A percentile compares a stretch with the other conserved stretches of the same genome.
These are phyloP conservation scores for Venturia pyrina DNA, from an alignment of 2,329 filamentous ascomycete genomes.

Conservation along the genomic window DNA sequence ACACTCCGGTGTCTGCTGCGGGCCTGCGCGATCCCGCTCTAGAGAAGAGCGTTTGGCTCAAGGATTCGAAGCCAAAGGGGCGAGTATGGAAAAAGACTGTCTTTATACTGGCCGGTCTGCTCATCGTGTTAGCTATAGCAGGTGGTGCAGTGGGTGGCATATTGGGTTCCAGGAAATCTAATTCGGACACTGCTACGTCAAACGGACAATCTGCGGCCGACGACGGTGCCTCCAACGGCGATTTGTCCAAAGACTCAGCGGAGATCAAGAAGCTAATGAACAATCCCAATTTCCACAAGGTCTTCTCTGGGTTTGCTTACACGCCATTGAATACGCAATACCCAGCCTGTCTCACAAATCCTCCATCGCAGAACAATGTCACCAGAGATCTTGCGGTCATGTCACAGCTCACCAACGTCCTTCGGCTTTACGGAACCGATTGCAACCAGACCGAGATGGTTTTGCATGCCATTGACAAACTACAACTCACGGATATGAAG, in stretches of 20 bases:
- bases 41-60: conserved; percentile 40
- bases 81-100: conserved; percentile 51
- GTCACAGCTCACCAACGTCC: conserved; percentile 76
- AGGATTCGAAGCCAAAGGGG: conserved; percentile 37
- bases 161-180: conserved; percentile 42
- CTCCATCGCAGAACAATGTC: conserved; percentile 86
- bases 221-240: conserved; percentile 54
- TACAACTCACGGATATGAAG: conserved; percentile 68
- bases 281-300: conserved; percentile 75
- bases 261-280: conserved; percentile 76
- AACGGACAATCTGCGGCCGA: conserved; percentile 36
- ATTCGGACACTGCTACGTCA: conserved; percentile 18
- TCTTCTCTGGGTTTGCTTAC: conserved; percentile 93
- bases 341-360: conserved; percentile 65
- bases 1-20: conserved; percentile 24
- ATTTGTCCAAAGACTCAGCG: conserved; percentile 60
- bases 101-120: conserved; percentile 57
- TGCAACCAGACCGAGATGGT: conserved; percentile 97
- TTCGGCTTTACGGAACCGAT: conserved; percentile 88
- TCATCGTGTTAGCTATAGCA: conserved; percentile 61
- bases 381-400: conserved; percentile 86
- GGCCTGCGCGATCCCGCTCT: conserved; percentile 11
- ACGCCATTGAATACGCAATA: conserved; percentile 88
- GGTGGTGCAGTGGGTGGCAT: conserved; percentile 67
- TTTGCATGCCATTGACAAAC: conserved; percentile 65